phyloP scores from a whole-genome alignment of 2,329 filamentous ascomycete genomes.

The Plenodomus lindquistii region DNA sequence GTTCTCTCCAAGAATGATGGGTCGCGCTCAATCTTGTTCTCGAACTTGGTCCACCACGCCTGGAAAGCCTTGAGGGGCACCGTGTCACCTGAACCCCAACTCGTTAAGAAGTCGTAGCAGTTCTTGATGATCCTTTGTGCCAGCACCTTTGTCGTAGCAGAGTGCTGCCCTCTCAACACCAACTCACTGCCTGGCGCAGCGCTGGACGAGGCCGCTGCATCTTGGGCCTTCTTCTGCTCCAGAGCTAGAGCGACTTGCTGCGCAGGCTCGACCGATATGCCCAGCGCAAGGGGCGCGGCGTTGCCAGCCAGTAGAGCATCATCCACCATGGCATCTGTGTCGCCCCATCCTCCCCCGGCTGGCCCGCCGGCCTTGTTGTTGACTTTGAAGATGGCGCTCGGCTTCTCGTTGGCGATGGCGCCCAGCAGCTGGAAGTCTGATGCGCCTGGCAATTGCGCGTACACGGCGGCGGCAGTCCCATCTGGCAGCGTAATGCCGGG shows the following conservation, averaged over 20 bases:
- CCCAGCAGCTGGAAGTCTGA: conserved; percentile 81
- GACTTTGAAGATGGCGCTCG: conserved; percentile 88
- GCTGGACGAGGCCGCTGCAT: conserved; percentile 35
- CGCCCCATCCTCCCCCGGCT: conserved; percentile 46
- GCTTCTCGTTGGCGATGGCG: conserved; percentile 85
- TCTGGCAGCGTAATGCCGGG: conserved; percentile 75
- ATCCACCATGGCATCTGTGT: conserved; percentile 55
- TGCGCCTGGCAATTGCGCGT: conserved; percentile 70
- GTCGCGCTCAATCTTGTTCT: conserved; percentile 80
- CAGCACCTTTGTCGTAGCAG: conserved; percentile 72
- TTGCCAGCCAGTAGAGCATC: conserved; percentile 33
- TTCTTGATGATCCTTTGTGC: conserved; percentile 95
- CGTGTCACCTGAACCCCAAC: conserved; percentile 80
- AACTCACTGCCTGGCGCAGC: conserved; percentile 35
- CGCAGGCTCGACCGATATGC: conserved; percentile 79
- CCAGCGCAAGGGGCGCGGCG: conserved; percentile 64
- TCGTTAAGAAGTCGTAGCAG: conserved; percentile 93
- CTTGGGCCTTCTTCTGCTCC: conserved; percentile 58
- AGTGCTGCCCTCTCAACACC: conserved; percentile 42
- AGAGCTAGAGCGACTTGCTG: conserved; percentile 72
- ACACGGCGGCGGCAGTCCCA: conserved; percentile 84
- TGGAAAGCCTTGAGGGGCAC: conserved; percentile 94
- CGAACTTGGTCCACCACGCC: conserved; percentile 98
- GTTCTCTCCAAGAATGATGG: conserved; percentile 84
- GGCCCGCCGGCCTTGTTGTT: conserved; percentile 45